Conservation (phyloP, 257 asterid genomes). For the Ilex aquifolium region DNA sequence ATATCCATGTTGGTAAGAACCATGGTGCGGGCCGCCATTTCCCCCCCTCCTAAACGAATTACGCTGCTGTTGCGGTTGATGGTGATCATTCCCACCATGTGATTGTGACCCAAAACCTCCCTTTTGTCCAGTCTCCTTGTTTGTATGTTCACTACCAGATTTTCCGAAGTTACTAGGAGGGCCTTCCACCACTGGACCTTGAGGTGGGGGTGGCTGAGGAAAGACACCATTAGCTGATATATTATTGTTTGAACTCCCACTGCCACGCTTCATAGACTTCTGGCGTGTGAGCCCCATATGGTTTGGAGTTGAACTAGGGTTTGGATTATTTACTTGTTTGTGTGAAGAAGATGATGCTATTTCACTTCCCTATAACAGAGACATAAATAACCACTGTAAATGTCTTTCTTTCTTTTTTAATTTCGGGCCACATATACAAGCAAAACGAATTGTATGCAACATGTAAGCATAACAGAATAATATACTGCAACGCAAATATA, state of each 20-base stretch:
- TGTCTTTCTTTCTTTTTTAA: neutral
- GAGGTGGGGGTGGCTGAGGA: slow-evolving; percentile 34
- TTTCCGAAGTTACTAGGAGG: slow-evolving; percentile 27
- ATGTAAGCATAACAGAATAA: neutral
- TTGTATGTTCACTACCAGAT: slow-evolving; percentile 31
- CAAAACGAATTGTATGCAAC: neutral
- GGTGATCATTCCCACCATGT: slow-evolving; percentile 45
- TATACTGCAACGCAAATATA: neutral
- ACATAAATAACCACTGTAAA: neutral
- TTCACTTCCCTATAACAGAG: slow-evolving; percentile 29
- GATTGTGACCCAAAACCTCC: slow-evolving; percentile 38
- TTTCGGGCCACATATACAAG: neutral
- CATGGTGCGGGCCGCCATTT: slow-evolving; percentile 49
- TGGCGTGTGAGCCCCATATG: slow-evolving; percentile 40
- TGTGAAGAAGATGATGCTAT: slow-evolving; percentile 29
- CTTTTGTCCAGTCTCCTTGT: slow-evolving; percentile 47
- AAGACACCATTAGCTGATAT: slow-evolving; percentile 28
- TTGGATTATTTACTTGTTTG: slow-evolving; percentile 35
- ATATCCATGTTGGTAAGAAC: slow-evolving; percentile 36
- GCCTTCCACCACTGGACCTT: slow-evolving; percentile 25
- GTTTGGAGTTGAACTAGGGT: slow-evolving; percentile 32
- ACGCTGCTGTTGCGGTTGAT: slow-evolving; percentile 27
- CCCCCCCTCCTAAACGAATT: slow-evolving; percentile 55
- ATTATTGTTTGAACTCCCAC: slow-evolving; percentile 30
- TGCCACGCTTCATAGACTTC: slow-evolving; percentile 45